Base-by-base conservation (phyloP, 257 asterid genomes). In the Solanum piurae region DNA sequence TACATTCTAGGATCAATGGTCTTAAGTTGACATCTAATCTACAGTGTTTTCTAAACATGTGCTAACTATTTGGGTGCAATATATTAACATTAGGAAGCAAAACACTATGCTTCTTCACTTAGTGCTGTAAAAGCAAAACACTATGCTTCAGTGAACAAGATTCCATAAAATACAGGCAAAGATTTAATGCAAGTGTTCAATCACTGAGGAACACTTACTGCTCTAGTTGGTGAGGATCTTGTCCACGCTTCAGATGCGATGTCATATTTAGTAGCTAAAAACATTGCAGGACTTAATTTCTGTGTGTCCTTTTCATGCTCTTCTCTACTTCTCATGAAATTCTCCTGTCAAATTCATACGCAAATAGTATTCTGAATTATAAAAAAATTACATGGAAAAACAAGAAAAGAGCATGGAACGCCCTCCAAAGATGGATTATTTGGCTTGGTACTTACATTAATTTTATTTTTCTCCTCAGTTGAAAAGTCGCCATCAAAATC, bases 211-310 rank as follows among this genome's bases (percentile, higher is more conserved):
- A 77, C 58, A 94, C 98, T 94, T 88, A 97, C 99, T 80, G 91
- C 88, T 73, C 91, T 87, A 23, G 95, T 92, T 21, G 99, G 99
- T 58, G 98, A 92, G 49, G 91, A 92, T 75, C 88, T 72, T 83
- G 99, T 97, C 99, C 99, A 97, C 25, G 98, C 94, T 90, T 94
- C 98, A 86, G 99, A 97, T 87, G 92, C 87, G 88, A 91, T 90
- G 92, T 97, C 99, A 90, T 95, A 97, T 91, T 88, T 84, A 89
- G 98, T 94, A 44, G 98, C 99, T 90, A 96, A 82, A 86, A 91
- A 96, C 98, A 97, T 96, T 55, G 96, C 94, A 79, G 98, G 95
- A 86, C 84, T 90, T 71, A 86, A 90, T 89, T 82, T 90, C 86
- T 86, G 95, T 49, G 23, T 52, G 40, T 93, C 82, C 68, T 85